Conservation (phyloP, 2,329 filamentous ascomycete genomes). For the Venturia effusa region DNA sequence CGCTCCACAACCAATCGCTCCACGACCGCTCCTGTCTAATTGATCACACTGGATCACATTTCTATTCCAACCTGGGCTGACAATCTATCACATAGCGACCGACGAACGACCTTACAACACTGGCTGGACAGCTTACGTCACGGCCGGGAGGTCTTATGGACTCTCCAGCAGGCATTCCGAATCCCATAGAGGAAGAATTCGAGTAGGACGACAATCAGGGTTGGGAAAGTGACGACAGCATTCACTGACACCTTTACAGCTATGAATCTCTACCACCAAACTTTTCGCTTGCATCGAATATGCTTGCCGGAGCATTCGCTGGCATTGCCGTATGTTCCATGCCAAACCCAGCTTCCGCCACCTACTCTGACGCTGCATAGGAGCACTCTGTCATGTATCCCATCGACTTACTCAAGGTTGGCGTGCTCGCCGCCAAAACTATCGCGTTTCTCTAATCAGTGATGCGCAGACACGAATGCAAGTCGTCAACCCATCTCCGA, state of each 20-base stretch:
- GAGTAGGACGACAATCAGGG: conserved; percentile 21
- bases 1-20: background rate
- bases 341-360: conserved; percentile 12
- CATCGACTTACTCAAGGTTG: conserved; percentile 93
- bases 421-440: conserved; percentile 8
- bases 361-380: conserved; percentile 34
- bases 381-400: conserved; percentile 99
- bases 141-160: conserved; percentile 12
- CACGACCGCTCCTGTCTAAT: background rate
- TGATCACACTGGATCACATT: background rate
- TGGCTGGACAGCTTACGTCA: conserved; percentile 1
- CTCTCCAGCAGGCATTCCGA: conserved; percentile 7
- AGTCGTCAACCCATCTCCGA: conserved; percentile 73
- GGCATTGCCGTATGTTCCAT: conserved; percentile 70
- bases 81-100: background rate
- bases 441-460: background rate
- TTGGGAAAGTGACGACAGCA: background rate
- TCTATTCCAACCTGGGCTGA: background rate
- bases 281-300: conserved; percentile 88
- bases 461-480: conserved; percentile 86
- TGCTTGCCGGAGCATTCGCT: conserved; percentile 91
- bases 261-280: conserved; percentile 93
- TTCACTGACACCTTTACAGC: conserved; percentile 28
- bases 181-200: conserved; percentile 25
- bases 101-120: background rate